Evolutionary conservation across 2,329 filamentous ascomycete genomes (phyloP), one percentile per base, ranked within the genome.

Genomic region (Cercospora zeae-maydis): DNA sequence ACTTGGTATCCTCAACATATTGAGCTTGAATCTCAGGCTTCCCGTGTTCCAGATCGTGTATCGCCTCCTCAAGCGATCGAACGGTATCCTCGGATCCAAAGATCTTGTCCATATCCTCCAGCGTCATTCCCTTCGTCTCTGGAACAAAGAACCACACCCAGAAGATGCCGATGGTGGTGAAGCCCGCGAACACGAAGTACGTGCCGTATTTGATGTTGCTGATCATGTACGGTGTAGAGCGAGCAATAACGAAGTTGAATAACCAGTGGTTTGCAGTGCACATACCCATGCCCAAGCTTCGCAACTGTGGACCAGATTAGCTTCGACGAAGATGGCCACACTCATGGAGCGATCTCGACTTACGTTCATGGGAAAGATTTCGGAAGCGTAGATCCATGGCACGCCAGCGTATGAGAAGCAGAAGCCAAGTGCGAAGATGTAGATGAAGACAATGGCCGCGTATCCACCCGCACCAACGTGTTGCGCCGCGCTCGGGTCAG

Each of bases 361-460:
- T 39, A 39, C 36, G 65, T 85, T 84, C 75, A 88, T 82, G 9
- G 87, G 86, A 73, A 86, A 85, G 63, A 89, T 84, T 73, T 89
- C 87, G 13, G 83, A 82, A 71, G 86, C 85, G 72, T 89, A 89
- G 36, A 58, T 58, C 54, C 54, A 69, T 1, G 64, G 63, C 24
- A 69, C 49, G 8, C 66, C 66, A 13, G 66, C 67, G 24, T 66
- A 66, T 1, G 58, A 63, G 61, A 69, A 64, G 36, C 64, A 58
- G 36, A 58, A 45, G 5, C 54, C 54, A 7, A 59, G 58, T 1
- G 88, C 88, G 75, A 89, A 91, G 19, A 91, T 79, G 78, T 87
- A 91, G 62, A 91, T 88, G 73, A 85, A 88, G 34, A 88, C 82
- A 1, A 91, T 83, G 2, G 88, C 88, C 34, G 89, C 81, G 69